These are phyloP conservation scores for Aspergillus sp. DNA, from an alignment of 2,329 filamentous ascomycete species.

Conservation along the genomic window DNA sequence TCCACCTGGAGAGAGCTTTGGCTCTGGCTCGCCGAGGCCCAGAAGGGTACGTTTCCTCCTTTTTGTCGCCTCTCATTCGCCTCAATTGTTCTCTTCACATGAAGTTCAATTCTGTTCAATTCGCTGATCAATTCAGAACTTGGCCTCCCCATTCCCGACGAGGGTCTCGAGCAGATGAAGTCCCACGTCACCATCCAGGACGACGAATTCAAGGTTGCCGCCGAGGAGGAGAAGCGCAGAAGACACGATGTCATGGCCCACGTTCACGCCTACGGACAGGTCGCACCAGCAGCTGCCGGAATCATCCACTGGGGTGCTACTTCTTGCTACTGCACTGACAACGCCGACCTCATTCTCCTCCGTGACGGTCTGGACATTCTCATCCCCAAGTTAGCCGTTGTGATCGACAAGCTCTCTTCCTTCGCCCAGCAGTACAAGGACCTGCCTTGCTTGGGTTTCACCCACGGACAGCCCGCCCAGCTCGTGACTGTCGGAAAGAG, in stretches of 20 bases:
- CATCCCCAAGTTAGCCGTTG: conserved; percentile 70
- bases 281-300: conserved; percentile 70
- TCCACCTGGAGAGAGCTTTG: conserved; percentile 81
- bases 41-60: conserved; percentile 47
- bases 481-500: conserved; percentile 62
- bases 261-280: conserved; percentile 69
- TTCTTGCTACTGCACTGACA: conserved; percentile 59
- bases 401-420: conserved; percentile 66
- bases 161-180: conserved; percentile 73
- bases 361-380: conserved; percentile 71
- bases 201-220: conserved; percentile 69
- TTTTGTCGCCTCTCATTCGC: neutral
- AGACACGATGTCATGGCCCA: conserved; percentile 64
- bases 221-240: conserved; percentile 69
- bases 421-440: conserved; percentile 73
- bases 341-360: conserved; percentile 73
- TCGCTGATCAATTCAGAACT: conserved; percentile 50
- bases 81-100: neutral
- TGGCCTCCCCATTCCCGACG: conserved; percentile 66
- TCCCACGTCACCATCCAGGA: conserved; percentile 71
- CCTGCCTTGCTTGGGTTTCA: conserved; percentile 70
- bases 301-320: conserved; percentile 76
- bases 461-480: conserved; percentile 59
- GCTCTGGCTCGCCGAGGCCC: conserved; percentile 75
- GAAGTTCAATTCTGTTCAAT: conserved; percentile 7